phyloP scores from a whole-genome alignment of 2,329 filamentous ascomycete genomes.

The Parascedosporium putredinis region DNA sequence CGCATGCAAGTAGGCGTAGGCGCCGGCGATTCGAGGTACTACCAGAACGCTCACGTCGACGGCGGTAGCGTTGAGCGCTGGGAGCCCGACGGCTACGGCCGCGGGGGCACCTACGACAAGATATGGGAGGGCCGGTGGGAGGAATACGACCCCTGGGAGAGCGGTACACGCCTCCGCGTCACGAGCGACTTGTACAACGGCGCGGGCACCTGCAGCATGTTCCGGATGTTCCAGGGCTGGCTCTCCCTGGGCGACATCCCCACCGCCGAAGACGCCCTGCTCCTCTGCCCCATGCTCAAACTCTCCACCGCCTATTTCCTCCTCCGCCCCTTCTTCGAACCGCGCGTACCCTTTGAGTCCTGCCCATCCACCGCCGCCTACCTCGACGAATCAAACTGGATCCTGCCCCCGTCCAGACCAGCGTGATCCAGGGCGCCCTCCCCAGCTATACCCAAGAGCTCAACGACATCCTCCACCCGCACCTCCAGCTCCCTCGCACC shows the following conservation, averaged over 20 bases:
- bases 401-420: constrained; percentile 23
- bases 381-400: constrained; percentile 4
- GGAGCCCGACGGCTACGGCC: constrained; percentile 52
- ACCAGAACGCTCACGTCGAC: constrained; percentile 50
- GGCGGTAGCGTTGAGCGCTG: constrained; percentile 58
- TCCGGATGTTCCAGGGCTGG: constrained; percentile 74
- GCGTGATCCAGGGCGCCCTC: constrained; percentile 57
- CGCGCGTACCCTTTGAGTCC: constrained; percentile 19
- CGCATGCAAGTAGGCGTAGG: constrained; percentile 29
- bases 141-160: constrained; percentile 65
- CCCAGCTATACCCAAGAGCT: constrained; percentile 64
- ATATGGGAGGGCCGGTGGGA: constrained; percentile 65
- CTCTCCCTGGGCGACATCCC: constrained; percentile 54
- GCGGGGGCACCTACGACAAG: constrained; percentile 49
- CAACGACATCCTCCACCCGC: constrained; percentile 55
- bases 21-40: constrained; percentile 42
- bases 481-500: constrained; percentile 55
- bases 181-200: constrained; percentile 63
- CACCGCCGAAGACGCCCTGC: constrained; percentile 57
- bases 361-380: neutral
- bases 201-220: constrained; percentile 61
- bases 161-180: constrained; percentile 50
- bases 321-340: constrained; percentile 61
- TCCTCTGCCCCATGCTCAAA: constrained; percentile 60
- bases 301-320: constrained; percentile 66